Evolutionary conservation across 768 basidiomycete genomes (phyloP).

Genomic region (Auriscalpium orientale): DNA sequence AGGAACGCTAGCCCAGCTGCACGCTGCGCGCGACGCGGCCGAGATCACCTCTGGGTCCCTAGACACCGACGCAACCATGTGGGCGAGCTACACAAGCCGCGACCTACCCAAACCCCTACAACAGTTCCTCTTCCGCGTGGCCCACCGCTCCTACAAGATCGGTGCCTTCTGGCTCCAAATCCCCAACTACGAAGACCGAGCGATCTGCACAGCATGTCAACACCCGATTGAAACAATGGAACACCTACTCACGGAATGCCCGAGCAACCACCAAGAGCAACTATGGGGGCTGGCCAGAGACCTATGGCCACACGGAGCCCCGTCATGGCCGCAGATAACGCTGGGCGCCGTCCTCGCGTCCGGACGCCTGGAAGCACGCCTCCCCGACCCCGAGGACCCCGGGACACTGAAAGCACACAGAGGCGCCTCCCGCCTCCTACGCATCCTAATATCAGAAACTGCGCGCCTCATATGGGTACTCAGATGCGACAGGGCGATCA

Average conservation of each 20-base stretch:
- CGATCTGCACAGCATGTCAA: not conserved
- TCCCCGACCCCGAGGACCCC: not conserved
- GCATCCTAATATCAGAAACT: not conserved
- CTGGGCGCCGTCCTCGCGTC: not conserved
- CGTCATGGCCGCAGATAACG: not conserved
- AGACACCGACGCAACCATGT: not conserved
- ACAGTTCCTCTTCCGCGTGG: not conserved
- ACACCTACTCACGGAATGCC: not conserved
- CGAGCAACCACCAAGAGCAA: too few species aligned
- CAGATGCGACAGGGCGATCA: not conserved
- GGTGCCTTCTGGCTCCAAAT: not conserved
- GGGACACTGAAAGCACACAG: not conserved
- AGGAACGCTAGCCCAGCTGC: too few species aligned
- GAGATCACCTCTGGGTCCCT: too few species aligned
- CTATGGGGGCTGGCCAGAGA: not conserved
- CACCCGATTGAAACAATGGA: not conserved
- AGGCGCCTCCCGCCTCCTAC: not conserved
- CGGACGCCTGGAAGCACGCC: not conserved
- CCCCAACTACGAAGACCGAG: not conserved
- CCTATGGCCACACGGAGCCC: not conserved
- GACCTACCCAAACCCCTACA: not conserved
- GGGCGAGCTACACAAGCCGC: not conserved
- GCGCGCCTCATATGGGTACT: slow-evolving; percentile 2
- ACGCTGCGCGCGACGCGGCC: too few species aligned
- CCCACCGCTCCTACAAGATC: not conserved